Percentiles rank a stretch among this genome's conserved stretches.
Conservation (phyloP, 2,329 filamentous ascomycete genomes). For the Clarireedia monteithiana region DNA sequence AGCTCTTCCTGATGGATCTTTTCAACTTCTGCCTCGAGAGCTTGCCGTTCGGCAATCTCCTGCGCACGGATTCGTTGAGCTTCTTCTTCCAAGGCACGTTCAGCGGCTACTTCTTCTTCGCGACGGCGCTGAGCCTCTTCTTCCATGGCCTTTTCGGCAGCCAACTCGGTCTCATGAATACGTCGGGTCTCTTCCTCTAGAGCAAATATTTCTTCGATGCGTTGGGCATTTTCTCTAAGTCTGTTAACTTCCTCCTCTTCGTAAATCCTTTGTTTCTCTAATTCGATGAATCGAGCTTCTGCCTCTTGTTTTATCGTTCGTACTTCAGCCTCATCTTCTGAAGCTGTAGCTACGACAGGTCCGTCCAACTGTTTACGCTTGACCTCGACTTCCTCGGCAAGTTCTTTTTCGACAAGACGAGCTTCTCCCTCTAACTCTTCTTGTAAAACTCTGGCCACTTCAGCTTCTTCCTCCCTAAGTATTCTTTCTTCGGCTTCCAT, state of each 20-base stretch:
- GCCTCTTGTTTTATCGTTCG: background rate
- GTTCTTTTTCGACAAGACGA: too few relatives aligned
- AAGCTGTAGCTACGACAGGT: background rate
- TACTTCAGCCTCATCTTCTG: background rate
- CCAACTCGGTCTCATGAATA: background rate
- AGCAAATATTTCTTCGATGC: background rate
- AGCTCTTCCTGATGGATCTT: constrained; percentile 3
- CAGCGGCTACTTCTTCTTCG: background rate
- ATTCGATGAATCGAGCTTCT: background rate
- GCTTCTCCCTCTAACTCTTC: background rate
- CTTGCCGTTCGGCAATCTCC: constrained; percentile 1
- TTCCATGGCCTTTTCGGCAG: background rate
- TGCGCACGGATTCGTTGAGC: constrained; percentile 1
- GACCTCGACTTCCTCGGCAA: background rate
- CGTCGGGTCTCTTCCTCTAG: background rate
- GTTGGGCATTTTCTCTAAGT: background rate
- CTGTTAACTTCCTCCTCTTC: background rate
- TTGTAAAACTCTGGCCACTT: background rate
- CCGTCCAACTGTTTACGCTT: too few relatives aligned
- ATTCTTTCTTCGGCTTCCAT: background rate
- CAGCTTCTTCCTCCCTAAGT: background rate
- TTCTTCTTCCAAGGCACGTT: background rate
- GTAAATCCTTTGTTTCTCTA: background rate
- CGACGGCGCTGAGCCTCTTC: background rate
- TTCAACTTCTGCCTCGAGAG: constrained; percentile 25